Evolutionary conservation across 352 stramenopile genomes (phyloP).

Genomic region (Globisporangium spiculum): DNA sequence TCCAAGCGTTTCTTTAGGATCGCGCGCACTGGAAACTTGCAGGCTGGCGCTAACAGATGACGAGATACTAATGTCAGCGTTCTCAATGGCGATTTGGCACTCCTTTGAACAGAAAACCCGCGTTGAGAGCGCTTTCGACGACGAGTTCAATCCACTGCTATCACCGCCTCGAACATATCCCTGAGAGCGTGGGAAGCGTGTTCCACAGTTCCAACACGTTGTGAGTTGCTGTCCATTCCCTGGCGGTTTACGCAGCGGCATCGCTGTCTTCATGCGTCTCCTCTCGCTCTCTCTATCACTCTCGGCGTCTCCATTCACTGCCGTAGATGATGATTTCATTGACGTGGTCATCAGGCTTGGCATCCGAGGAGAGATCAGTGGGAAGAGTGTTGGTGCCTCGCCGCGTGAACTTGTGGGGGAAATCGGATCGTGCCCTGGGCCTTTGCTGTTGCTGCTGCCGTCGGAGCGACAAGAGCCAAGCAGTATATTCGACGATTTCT

Average conservation of each 20-base stretch:
- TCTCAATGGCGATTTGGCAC: conserved; percentile 37
- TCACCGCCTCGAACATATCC: neutral
- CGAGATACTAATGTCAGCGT: conserved; percentile 39
- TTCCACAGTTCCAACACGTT: conserved; percentile 67
- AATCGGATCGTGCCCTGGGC: neutral
- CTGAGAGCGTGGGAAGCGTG: conserved; percentile 42
- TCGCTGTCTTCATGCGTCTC: conserved; percentile 15
- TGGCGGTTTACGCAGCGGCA: conserved; percentile 28
- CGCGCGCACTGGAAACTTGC: conserved; percentile 11
- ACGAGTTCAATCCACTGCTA: conserved; percentile 9
- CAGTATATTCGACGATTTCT: conserved; percentile 4
- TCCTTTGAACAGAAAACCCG: conserved; percentile 38
- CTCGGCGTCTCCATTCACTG: conserved; percentile 1
- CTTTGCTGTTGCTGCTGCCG: neutral
- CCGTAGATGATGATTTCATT: conserved; percentile 5
- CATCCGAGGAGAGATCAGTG: conserved; percentile 27
- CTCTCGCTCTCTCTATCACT: conserved; percentile 4
- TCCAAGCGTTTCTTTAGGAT: neutral
- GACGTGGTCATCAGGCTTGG: conserved; percentile 11
- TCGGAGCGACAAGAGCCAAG: conserved; percentile 2
- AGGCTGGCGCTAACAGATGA: conserved; percentile 29
- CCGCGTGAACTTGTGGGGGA: conserved; percentile 6
- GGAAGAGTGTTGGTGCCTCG: conserved; percentile 18
- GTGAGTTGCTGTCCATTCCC: conserved; percentile 29
- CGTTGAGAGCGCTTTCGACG: conserved; percentile 21